Conservation (phyloP, 164 flowering plant genomes). For the Platanus orientalis region DNA sequence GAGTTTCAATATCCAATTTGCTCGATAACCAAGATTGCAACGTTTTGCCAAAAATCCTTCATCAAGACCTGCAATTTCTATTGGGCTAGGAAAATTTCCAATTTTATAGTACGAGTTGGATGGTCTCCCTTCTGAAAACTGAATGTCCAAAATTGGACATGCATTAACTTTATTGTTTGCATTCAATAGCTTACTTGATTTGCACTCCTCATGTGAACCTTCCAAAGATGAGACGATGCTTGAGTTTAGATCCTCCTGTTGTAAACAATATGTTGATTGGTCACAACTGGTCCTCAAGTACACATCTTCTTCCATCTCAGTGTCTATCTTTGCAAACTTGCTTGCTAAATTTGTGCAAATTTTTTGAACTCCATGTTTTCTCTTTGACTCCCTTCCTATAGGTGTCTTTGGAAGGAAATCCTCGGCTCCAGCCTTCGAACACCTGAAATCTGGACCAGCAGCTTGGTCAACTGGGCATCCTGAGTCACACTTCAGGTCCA, state of each 20-base stretch:
- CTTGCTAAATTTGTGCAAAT: constrained; percentile 8
- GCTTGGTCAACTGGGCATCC: constrained; percentile 8
- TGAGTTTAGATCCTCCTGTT: constrained; percentile 2
- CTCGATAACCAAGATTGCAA: constrained; percentile 58
- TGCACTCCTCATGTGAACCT: constrained; percentile 1
- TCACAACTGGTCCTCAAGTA: background rate
- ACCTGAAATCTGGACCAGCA: constrained; percentile 2
- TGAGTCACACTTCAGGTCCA: constrained; percentile 24
- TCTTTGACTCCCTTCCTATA: constrained; percentile 28
- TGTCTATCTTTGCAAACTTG: constrained; percentile 11
- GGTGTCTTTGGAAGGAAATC: constrained; percentile 40
- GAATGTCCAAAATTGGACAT: background rate
- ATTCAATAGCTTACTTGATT: background rate
- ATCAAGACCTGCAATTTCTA: constrained; percentile 44
- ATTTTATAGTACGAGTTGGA: constrained; percentile 2
- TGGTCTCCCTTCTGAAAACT: background rate
- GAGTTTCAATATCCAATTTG: constrained; percentile 43
- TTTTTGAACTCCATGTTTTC: constrained; percentile 11
- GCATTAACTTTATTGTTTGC: constrained; percentile 1
- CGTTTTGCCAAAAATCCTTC: constrained; percentile 33
- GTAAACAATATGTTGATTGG: background rate
- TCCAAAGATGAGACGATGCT: constrained; percentile 1
- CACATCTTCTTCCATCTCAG: constrained; percentile 7
- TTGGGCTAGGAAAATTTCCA: constrained; percentile 52
- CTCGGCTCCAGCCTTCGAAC: constrained; percentile 10